Conservation (phyloP, 495 filamentous ascomycete species). For the Parathielavia appendiculata region DNA sequence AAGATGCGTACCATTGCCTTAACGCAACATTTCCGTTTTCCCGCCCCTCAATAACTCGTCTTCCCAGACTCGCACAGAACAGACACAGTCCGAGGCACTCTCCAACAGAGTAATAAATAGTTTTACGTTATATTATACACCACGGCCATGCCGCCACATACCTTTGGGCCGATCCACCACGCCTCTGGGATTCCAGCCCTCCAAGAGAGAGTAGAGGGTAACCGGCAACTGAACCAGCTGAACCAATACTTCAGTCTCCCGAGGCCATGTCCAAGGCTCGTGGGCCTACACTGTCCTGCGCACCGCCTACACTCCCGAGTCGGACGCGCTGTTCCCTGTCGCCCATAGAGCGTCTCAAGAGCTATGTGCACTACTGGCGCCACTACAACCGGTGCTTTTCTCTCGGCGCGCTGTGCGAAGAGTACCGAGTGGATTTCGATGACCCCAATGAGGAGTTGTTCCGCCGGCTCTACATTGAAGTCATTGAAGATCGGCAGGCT, state of each 20-base stretch:
- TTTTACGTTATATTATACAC: no score
- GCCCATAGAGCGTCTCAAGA: not conserved
- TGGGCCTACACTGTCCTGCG: conserved; percentile 7
- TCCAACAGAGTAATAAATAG: no score
- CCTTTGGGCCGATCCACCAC: not conserved
- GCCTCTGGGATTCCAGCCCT: not conserved
- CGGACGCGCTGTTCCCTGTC: conserved; percentile 1
- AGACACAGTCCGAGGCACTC: no score
- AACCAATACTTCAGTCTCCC: not conserved
- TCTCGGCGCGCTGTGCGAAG: not conserved
- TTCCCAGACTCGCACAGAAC: no score
- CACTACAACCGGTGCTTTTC: not conserved
- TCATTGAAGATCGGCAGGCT: conserved; percentile 2
- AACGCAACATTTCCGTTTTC: no score
- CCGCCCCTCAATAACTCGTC: no score
- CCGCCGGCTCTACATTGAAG: not conserved
- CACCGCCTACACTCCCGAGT: conserved; percentile 2
- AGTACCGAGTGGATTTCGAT: not conserved
- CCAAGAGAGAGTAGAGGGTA: not conserved
- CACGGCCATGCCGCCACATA: not conserved
- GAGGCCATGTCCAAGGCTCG: not conserved
- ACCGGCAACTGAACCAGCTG: not conserved
- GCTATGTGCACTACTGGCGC: not conserved
- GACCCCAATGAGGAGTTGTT: not conserved
- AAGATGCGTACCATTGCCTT: no score